Evolutionary conservation across 2,329 filamentous ascomycete genomes (phyloP), one percentile per base, ranked within the genome.

Genomic region (Neonectria ditissima): DNA sequence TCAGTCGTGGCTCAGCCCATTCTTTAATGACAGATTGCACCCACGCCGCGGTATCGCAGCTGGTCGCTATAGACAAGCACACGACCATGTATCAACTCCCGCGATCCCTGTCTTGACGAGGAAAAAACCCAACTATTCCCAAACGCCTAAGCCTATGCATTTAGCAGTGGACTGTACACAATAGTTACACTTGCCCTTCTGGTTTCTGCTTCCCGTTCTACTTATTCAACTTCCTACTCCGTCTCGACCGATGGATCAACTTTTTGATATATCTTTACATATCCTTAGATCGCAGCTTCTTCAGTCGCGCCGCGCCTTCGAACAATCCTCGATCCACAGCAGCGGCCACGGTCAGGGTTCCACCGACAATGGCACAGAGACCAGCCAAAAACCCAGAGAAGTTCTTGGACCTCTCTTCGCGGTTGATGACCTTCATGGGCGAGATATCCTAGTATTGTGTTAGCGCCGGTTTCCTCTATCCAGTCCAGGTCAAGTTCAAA

Each of bases 371-470:
- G 39, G 95, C 95, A 78, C 96, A 99, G 20, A 99, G 88, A 51
- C 96, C 96, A 1, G 96, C 95, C 62, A 99, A 80, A 84, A 99
- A 99, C 18, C 92, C 92, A 0, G 93, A 89, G 78, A 99, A 97
- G 5, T 91, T 92, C 84, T 98, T 98, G 65, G 90, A 84, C 50
- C 93, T 89, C 70, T 92, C 91, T 82, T 99, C 97, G 59, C 94
- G 91, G 83, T 99, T 99, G 81, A 99, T 92, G 65, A 99, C 95
- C 83, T 98, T 99, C 96, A 99, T 99, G 5, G 96, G 96, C 2
- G 95, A 98, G 78, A 99, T 99, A 74, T 99, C 96, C 92, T 94
- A 26, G 4, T 14, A 11, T 13, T 28, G 16, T 22, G 63, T 75
- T 69, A 75, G 71, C 55, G 50, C 8, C 8, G 41, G 16, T 22